A percentile compares a stretch with the other conserved stretches of the same genome.
Evolutionary conservation across 306 rosid genomes (phyloP).

Genomic region (Erythrophleum fordii): DNA sequence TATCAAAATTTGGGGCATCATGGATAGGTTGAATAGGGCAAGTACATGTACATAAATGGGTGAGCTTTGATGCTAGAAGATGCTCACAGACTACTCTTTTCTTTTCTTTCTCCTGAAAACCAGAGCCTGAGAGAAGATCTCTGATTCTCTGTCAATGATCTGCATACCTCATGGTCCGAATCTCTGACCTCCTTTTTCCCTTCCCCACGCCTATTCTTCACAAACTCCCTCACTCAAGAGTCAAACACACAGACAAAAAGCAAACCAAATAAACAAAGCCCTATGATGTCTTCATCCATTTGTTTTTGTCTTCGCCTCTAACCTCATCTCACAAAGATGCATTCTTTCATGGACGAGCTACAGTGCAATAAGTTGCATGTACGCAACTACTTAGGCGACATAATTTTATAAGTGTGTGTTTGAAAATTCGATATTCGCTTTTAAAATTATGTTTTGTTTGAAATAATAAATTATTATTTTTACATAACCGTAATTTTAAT

Average conservation of each 20-base stretch:
- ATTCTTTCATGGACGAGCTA: background rate
- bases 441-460: no score
- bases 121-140: conserved; percentile 44
- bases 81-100: background rate
- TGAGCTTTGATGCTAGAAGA: conserved; percentile 20
- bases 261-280: background rate
- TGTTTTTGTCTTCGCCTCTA: background rate
- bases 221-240: background rate
- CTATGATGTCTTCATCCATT: background rate
- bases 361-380: background rate
- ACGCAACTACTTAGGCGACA: background rate
- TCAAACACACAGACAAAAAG: background rate
- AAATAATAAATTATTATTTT: no score
- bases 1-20: background rate
- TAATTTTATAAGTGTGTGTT: background rate
- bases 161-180: conserved; percentile 51
- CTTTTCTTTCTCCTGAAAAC: background rate
- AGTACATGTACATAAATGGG: background rate
- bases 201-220: background rate
- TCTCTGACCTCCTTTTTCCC: conserved; percentile 40
- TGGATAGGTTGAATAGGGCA: background rate
- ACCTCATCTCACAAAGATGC: background rate
- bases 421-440: no score
- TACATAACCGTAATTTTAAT: no score
- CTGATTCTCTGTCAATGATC: conserved; percentile 43